Evolutionary conservation across 768 basidiomycete species (phyloP), one percentile per base, ranked within the genome.

Genomic region (Zangia roseola): DNA sequence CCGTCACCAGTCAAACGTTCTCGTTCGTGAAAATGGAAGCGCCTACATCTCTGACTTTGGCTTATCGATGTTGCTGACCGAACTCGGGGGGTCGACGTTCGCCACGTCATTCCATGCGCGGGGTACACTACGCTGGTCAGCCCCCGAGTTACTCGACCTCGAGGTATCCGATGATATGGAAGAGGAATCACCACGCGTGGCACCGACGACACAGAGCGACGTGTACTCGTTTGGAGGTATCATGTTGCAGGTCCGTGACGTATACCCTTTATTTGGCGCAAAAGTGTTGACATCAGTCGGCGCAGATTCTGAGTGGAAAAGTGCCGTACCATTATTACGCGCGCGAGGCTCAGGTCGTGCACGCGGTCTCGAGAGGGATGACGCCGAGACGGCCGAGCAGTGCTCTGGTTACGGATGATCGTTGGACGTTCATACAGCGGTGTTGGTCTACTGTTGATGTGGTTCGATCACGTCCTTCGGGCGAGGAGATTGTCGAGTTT

Each of bases 61-160:
- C 4, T 25, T 53, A 20, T 53, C 48, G 5, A 13, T 2, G 19
- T 21, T 52, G 14, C 37, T 51, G 30, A 39, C 43, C 10, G 38
- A 52, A 31, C 36, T 33, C 14, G 9, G 20, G 10, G 30, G 16
- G 19, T 17, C 23, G 6, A 30, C 16, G 16, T 38, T 33, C 31
- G 10, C 25, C 16, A 40, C 41, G 9, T 23, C 24, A 2, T 42
- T 16, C 20, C 31, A 28, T 12, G 26, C 39, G n/a, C 21, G 37
- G 12, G 52, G 49, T 16, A 40, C 52, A 12, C 17, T 53, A 16
- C 44, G 50, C 10, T 52, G 50, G 50, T 34, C 33, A n/a, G 53
- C 53, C 1, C 40, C 53, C 40, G 53, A 54, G 36, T 33, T 51
- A 16, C 28, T 46, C 10, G 38, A 39, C 17, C 28, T 39, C 28